phyloP scores from a whole-genome alignment of 2,329 filamentous ascomycete species.

The Sporothrix schenckii region DNA sequence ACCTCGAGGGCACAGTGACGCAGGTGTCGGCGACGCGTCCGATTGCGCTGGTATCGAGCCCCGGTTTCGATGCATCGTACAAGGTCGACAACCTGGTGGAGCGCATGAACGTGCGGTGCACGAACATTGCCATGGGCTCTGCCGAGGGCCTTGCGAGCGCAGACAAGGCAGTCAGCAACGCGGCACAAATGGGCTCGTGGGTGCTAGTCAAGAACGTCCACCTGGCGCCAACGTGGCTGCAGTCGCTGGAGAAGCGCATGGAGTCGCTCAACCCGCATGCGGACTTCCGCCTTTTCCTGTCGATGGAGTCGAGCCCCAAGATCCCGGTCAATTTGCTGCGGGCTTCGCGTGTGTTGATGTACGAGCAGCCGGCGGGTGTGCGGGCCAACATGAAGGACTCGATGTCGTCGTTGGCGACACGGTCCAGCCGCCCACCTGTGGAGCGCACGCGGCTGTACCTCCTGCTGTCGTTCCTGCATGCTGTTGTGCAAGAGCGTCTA shows the following conservation, averaged over 20 bases:
- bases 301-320: slow-evolving; percentile 96
- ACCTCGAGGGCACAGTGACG: slow-evolving; percentile 80
- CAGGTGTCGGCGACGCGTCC: slow-evolving; percentile 82
- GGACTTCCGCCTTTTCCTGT: slow-evolving; percentile 93
- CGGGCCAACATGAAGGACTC: slow-evolving; percentile 99
- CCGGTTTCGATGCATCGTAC: slow-evolving; percentile 97
- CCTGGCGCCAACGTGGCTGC: slow-evolving; percentile 91
- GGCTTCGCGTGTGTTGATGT: slow-evolving; percentile 92
- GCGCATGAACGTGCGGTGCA: slow-evolving; percentile 77
- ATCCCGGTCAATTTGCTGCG: slow-evolving; percentile 95
- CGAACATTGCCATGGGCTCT: slow-evolving; percentile 98
- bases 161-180: slow-evolving; percentile 92
- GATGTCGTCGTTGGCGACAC: slow-evolving; percentile 75
- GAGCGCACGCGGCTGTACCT: slow-evolving; percentile 90
- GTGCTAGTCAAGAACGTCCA: slow-evolving; percentile 99
- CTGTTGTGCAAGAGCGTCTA: slow-evolving; percentile 90
- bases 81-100: slow-evolving; percentile 96
- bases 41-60: slow-evolving; percentile 89
- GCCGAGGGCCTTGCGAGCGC: slow-evolving; percentile 90
- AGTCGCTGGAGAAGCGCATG: slow-evolving; percentile 95
- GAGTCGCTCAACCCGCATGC: slow-evolving; percentile 91
- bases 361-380: slow-evolving; percentile 95
- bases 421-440: slow-evolving; percentile 79
- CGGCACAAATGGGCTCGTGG: slow-evolving; percentile 90
- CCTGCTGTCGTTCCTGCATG: slow-evolving; percentile 90